phyloP scores from a whole-genome alignment of 192 early-diverging fungal genomes.

The Linnemannia elongata region DNA sequence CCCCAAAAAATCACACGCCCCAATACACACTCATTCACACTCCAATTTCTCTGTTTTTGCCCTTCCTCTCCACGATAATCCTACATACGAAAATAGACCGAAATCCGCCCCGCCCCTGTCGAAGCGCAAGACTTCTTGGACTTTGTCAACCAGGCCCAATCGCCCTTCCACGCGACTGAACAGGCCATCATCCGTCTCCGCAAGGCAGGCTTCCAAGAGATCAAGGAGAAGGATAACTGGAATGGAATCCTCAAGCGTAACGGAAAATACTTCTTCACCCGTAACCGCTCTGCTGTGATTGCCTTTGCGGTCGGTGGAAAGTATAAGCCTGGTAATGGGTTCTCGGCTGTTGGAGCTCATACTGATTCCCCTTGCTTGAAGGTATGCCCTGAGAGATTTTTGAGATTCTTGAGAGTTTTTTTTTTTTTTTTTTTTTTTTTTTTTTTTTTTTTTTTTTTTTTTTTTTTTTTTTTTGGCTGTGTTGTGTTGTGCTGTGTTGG shows the following conservation, averaged over 20 bases:
- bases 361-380: constrained; percentile 98
- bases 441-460: too few species aligned
- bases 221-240: constrained; percentile 94
- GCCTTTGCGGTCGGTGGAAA: constrained; percentile 96
- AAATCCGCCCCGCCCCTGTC: constrained; percentile 47
- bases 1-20: too few species aligned
- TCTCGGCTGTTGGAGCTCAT: constrained; percentile 94
- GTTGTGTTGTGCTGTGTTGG: neutral
- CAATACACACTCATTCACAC: neutral
- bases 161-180: constrained; percentile 97
- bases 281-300: constrained; percentile 89
- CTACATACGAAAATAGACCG: constrained; percentile 23
- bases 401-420: neutral
- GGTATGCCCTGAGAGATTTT: constrained; percentile 52
- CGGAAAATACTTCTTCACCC: constrained; percentile 97
- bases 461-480: too few species aligned
- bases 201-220: constrained; percentile 86
- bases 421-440: neutral
- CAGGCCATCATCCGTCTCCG: constrained; percentile 78
- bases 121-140: constrained; percentile 77
- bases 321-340: constrained; percentile 86
- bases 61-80: neutral
- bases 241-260: constrained; percentile 73
- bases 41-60: neutral
- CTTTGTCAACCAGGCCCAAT: constrained; percentile 93